Conservation (phyloP, 208 protist species). For the Crithidia mellificae region DNA sequence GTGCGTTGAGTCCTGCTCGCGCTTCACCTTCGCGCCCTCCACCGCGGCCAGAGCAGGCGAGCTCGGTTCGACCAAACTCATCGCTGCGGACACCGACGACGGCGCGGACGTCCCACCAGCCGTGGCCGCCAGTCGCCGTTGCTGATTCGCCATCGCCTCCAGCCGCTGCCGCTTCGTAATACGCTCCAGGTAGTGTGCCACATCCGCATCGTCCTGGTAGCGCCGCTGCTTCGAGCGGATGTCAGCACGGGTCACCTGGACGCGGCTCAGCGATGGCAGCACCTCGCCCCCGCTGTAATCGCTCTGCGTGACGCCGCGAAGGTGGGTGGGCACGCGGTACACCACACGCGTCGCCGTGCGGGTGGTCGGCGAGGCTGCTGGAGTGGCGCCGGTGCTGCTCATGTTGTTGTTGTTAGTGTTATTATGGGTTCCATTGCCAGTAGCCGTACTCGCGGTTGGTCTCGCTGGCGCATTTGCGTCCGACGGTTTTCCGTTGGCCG, state of each 20-base stretch:
- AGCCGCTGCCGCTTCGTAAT: constrained; percentile 51
- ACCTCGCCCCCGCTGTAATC: constrained; percentile 68
- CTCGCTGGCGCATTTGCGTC: neutral
- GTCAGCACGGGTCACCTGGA: constrained; percentile 61
- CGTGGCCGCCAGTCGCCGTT: constrained; percentile 16
- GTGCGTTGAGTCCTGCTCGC: neutral
- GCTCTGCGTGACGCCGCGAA: constrained; percentile 35
- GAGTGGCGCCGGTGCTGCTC: neutral
- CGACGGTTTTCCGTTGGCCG: too few relatives aligned
- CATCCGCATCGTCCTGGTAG: constrained; percentile 71
- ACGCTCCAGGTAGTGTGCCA: constrained; percentile 41
- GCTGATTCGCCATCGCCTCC: constrained; percentile 46
- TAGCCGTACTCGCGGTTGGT: neutral
- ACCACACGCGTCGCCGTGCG: constrained; percentile 22
- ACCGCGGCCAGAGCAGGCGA: neutral
- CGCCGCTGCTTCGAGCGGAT: constrained; percentile 52
- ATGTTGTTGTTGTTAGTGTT: constrained; percentile 1
- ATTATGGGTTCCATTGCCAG: neutral
- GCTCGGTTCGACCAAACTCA: constrained; percentile 4
- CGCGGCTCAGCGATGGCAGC: constrained; percentile 64
- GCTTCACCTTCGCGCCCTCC: constrained; percentile 13
- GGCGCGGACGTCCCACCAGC: neutral
- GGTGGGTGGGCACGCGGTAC: constrained; percentile 20
- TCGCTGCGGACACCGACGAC: neutral
- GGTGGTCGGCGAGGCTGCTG: neutral